These are phyloP conservation scores for Mycena vulgaris DNA, from an alignment of 768 basidiomycete genomes.

Conservation along the genomic window DNA sequence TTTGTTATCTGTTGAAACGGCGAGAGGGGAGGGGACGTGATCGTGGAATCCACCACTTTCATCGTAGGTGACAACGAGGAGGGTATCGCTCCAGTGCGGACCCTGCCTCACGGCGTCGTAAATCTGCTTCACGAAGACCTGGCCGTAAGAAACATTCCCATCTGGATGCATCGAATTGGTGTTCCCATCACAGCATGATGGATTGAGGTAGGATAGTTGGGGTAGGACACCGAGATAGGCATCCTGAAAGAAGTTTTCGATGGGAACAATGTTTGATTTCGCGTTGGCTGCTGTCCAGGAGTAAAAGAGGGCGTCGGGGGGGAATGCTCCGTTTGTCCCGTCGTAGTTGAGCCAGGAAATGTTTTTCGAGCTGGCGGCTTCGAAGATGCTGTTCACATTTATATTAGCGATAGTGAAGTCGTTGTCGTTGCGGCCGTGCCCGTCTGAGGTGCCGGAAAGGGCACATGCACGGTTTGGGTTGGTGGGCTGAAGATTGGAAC, in stretches of 20 bases:
- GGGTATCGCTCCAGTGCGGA: constrained; percentile 48
- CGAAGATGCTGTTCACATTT: constrained; percentile 45
- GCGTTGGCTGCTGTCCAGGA: constrained; percentile 40
- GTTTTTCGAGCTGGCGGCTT: constrained; percentile 41
- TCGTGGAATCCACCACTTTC: constrained; percentile 52
- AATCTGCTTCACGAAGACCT: constrained; percentile 48
- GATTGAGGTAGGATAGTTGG: constrained; percentile 48
- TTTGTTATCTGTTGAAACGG: constrained; percentile 44
- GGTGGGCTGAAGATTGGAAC: constrained; percentile 40
- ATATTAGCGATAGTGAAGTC: constrained; percentile 38
- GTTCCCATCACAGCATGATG: constrained; percentile 41
- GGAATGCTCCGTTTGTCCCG: constrained; percentile 40
- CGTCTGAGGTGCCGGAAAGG: constrained; percentile 48
- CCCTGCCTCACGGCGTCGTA: constrained; percentile 49
- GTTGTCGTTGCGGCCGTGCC: constrained; percentile 48
- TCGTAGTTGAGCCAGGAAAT: constrained; percentile 49
- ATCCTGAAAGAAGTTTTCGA: constrained; percentile 49
- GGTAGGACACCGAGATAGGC: constrained; percentile 45
- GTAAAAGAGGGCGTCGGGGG: constrained; percentile 44
- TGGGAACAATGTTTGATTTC: constrained; percentile 40
- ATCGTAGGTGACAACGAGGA: constrained; percentile 51
- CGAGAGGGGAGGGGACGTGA: constrained; percentile 50
- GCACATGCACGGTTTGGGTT: constrained; percentile 50
- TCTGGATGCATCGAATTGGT: constrained; percentile 46
- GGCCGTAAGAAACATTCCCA: constrained; percentile 44